Conservation (phyloP, 1,139 yeast species). For the Suhomyces wounanorum region DNA sequence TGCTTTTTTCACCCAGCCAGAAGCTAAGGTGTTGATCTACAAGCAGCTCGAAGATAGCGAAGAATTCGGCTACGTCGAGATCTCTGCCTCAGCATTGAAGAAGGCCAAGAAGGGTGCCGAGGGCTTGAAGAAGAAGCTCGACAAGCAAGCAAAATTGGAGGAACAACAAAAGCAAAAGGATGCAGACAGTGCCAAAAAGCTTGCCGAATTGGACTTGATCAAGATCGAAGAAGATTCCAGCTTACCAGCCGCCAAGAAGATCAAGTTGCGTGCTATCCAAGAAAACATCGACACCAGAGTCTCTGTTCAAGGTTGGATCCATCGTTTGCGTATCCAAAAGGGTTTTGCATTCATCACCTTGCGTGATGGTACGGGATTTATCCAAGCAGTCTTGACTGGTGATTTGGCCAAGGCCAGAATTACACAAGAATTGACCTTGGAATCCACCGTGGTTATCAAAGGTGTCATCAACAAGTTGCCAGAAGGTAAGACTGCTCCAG, state of each 20-base stretch:
- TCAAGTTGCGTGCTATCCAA: constrained; percentile 62
- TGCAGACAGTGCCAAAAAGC: constrained; percentile 67
- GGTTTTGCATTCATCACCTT: constrained; percentile 87
- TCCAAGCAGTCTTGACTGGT: constrained; percentile 87
- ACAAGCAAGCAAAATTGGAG: constrained; percentile 70
- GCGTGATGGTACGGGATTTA: constrained; percentile 92
- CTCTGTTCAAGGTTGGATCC: constrained; percentile 90
- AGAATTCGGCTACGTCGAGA: constrained; percentile 64
- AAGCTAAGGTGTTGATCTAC: constrained; percentile 63
- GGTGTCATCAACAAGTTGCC: constrained; percentile 85
- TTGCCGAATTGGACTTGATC: constrained; percentile 76
- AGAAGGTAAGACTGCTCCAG: constrained; percentile 97
- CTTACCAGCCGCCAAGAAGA: constrained; percentile 66
- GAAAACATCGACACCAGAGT: constrained; percentile 65
- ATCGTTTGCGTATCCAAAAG: constrained; percentile 89
- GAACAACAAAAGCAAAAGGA: constrained; percentile 61
- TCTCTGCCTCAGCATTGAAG: constrained; percentile 90
- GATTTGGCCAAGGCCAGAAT: constrained; percentile 89
- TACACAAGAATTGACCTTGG: constrained; percentile 83
- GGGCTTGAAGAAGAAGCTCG: constrained; percentile 84
- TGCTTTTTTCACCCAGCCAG: constrained; percentile 64
- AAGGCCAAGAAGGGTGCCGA: constrained; percentile 97
- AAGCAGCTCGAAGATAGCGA: constrained; percentile 63
- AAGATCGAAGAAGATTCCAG: constrained; percentile 69
- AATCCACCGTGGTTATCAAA: constrained; percentile 75